Evolutionary conservation across 495 filamentous ascomycete genomes (phyloP).

Genomic region (Penicillium lagena): DNA sequence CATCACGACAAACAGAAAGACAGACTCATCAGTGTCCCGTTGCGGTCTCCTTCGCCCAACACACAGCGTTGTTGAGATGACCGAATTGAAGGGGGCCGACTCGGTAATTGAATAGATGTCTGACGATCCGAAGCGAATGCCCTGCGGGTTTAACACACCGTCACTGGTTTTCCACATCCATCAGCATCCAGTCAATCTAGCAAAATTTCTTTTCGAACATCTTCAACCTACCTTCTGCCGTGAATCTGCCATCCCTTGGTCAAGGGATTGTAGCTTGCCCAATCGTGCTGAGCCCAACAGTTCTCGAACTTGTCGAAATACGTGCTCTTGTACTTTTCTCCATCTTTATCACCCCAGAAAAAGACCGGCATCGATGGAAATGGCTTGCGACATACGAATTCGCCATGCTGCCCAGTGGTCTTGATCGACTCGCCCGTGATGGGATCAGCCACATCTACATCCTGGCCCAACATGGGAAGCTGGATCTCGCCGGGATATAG

Average conservation of each 20-base stretch:
- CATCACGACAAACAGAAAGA: slow-evolving; percentile 70
- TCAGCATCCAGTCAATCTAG: slow-evolving; percentile 23
- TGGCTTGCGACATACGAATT: slow-evolving; percentile 56
- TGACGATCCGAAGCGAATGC: slow-evolving; percentile 66
- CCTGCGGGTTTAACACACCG: slow-evolving; percentile 67
- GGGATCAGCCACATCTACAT: slow-evolving; percentile 56
- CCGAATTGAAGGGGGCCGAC: slow-evolving; percentile 40
- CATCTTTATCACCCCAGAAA: slow-evolving; percentile 57
- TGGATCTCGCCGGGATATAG: slow-evolving; percentile 64
- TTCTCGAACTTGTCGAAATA: slow-evolving; percentile 46
- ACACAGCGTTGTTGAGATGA: slow-evolving; percentile 57
- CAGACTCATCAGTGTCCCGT: slow-evolving; percentile 56
- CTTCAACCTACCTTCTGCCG: slow-evolving; percentile 52
- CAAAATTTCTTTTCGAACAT: too few species aligned
- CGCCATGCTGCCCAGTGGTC: slow-evolving; percentile 38
- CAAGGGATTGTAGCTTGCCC: slow-evolving; percentile 42
- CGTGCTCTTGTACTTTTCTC: slow-evolving; percentile 51
- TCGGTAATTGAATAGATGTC: slow-evolving; percentile 72
- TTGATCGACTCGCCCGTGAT: slow-evolving; percentile 44
- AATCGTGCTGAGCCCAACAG: slow-evolving; percentile 70
- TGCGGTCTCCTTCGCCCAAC: slow-evolving; percentile 59
- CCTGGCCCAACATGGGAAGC: slow-evolving; percentile 52
- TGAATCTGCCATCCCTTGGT: slow-evolving; percentile 70
- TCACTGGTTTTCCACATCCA: slow-evolving; percentile 47
- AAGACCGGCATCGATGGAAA: slow-evolving; percentile 68